phyloP scores from a whole-genome alignment of 306 rosid genomes.

The Vigna angularis region DNA sequence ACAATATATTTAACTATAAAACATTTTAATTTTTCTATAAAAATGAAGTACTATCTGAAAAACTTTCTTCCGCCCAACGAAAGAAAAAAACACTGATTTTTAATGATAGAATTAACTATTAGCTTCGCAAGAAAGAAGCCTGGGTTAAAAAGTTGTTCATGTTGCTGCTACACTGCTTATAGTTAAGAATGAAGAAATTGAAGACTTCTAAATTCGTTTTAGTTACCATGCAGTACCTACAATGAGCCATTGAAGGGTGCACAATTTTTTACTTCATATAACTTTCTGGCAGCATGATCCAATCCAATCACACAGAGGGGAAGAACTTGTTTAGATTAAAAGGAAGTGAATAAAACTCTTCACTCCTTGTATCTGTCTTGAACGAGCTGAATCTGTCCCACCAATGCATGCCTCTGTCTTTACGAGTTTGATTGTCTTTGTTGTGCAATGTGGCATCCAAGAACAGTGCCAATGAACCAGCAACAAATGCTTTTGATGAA shows the following conservation, averaged over 20 bases:
- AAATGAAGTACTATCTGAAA: too few relatives aligned
- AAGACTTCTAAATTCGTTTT: neutral
- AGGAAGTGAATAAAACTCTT: slow-evolving; percentile 87
- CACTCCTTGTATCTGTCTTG: slow-evolving; percentile 81
- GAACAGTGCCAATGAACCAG: slow-evolving; percentile 70
- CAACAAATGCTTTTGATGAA: slow-evolving; percentile 85
- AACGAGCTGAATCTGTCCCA: slow-evolving; percentile 83
- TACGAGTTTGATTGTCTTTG: slow-evolving; percentile 66
- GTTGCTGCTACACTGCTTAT: slow-evolving; percentile 22
- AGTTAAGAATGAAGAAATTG: slow-evolving; percentile 36
- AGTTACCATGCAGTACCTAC: neutral
- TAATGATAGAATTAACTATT: neutral
- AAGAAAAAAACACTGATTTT: neutral
- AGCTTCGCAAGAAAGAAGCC: slow-evolving; percentile 20
- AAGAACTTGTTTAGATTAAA: slow-evolving; percentile 95
- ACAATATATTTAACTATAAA: too few relatives aligned
- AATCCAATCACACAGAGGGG: slow-evolving; percentile 68
- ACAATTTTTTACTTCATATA: slow-evolving; percentile 18
- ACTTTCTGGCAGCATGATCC: slow-evolving; percentile 8
- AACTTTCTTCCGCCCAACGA: too few relatives aligned
- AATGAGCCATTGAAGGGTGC: slow-evolving; percentile 32
- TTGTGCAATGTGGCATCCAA: slow-evolving; percentile 66
- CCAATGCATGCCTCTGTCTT: slow-evolving; percentile 89
- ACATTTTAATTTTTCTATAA: too few relatives aligned
- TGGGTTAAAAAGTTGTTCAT: neutral